Evolutionary conservation across 495 filamentous ascomycete genomes (phyloP).

Genomic region (Tuber indicum): DNA sequence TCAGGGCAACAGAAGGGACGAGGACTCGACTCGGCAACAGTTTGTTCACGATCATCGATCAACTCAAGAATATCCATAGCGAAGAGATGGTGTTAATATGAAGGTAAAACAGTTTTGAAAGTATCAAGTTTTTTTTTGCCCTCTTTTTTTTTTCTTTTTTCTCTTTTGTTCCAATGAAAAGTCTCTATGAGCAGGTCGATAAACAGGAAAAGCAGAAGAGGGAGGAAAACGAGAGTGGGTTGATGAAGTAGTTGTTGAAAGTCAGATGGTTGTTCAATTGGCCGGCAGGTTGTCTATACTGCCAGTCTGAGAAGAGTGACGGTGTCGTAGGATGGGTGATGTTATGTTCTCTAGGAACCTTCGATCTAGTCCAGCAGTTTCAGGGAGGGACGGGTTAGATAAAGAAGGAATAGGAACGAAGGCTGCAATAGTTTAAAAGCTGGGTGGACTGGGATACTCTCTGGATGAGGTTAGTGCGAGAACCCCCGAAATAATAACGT

Average conservation of each 20-base stretch:
- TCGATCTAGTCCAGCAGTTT: constrained; percentile 39
- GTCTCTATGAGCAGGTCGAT: constrained; percentile 28
- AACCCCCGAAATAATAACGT: constrained; percentile 37
- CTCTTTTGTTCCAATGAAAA: constrained; percentile 21
- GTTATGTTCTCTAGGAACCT: constrained; percentile 26
- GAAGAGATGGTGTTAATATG: constrained; percentile 23
- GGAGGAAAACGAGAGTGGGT: constrained; percentile 12
- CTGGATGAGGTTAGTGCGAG: constrained; percentile 26
- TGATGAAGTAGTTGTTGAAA: constrained; percentile 23
- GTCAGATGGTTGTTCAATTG: constrained; percentile 20
- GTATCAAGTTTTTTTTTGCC: constrained; percentile 2
- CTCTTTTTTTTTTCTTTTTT: constrained; percentile 17
- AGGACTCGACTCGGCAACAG: constrained; percentile 37
- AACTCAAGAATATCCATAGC: constrained; percentile 43
- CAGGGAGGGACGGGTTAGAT: constrained; percentile 39
- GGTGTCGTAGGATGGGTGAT: constrained; percentile 23
- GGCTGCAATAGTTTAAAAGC: constrained; percentile 37
- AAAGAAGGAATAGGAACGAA: constrained; percentile 33
- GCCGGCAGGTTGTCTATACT: constrained; percentile 31
- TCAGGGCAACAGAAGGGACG: constrained; percentile 41
- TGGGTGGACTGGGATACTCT: constrained; percentile 28
- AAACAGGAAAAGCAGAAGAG: constrained; percentile 24
- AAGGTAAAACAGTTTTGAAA: not conserved
- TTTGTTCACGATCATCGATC: constrained; percentile 43
- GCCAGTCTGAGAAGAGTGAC: constrained; percentile 31